Conservation (phyloP, 2,329 filamentous ascomycete species). For the Cytospora paraplurivora region DNA sequence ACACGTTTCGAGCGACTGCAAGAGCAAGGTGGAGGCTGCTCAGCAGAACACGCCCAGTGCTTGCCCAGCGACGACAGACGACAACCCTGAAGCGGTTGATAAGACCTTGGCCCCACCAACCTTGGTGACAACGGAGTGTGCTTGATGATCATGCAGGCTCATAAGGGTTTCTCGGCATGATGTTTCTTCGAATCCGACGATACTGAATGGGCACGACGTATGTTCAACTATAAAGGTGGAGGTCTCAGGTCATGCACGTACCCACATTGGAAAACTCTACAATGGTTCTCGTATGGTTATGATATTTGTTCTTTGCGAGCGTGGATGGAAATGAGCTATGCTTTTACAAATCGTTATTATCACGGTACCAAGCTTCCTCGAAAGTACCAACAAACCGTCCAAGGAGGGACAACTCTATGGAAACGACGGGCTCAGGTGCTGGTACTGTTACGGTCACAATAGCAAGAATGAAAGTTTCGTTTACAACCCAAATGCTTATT, state of each 20-base stretch:
- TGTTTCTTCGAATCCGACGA: not conserved
- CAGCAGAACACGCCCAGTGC: not conserved
- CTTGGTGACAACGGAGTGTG: not conserved
- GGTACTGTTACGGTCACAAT: constrained; percentile 3
- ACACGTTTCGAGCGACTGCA: not conserved
- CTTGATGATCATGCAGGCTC: not conserved
- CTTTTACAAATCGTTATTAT: constrained; percentile 7
- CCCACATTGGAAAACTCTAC: not conserved
- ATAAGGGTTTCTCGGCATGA: not conserved
- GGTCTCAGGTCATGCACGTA: not conserved
- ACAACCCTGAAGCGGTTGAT: not conserved
- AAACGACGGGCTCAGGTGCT: not conserved
- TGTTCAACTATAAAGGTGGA: not conserved
- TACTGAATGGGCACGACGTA: constrained; percentile 3
- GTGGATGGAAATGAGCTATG: constrained; percentile 3
- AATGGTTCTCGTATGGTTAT: constrained; percentile 6
- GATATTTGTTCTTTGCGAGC: not conserved
- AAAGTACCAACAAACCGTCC: not conserved
- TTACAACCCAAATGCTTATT: not conserved
- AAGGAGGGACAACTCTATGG: not conserved
- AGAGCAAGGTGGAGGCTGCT: not conserved
- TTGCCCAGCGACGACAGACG: not conserved
- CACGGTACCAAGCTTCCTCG: not conserved
- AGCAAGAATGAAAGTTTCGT: constrained; percentile 15
- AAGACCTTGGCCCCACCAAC: not conserved